Evolutionary conservation across 768 basidiomycete genomes (phyloP), one percentile per base, ranked within the genome.

Genomic region (Clitopilus passeckerianus): DNA sequence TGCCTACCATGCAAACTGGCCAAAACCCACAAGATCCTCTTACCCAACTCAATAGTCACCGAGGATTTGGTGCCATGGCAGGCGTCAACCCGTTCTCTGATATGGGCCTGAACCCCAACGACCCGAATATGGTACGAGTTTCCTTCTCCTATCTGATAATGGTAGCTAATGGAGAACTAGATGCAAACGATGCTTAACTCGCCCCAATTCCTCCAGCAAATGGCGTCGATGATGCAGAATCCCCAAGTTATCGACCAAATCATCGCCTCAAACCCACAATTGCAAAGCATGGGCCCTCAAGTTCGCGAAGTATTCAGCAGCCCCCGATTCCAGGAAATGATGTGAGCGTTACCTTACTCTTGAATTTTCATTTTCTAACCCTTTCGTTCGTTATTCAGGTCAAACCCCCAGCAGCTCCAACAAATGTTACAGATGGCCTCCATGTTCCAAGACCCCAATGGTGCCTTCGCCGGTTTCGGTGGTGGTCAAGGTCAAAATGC

Each of bases 81-180:
- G 90, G 91, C 5, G 78, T 95, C 69, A 98, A 98, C 66, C 96
- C 97, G 0, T 98, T 99, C 67, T 81, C 89, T 0, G 89, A 89
- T 4, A 86, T 96, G 84, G 96, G 95, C 1, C 54, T 96, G 46
- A 99, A 99, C 68, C 79, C 83, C 4, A 92, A 91, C 65, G 96
- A 98, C 70, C 95, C 95, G 0, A 97, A 98, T 70, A 91, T 96
- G 86, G 93, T 93, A 24, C 53, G 60, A 63, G 84, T 74, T 20
- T 41, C 15, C 43, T 8, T 57, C 20, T 60, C 30, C 27, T 6
- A 30, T 54, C 37, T 3, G 9, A 4, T 24, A 20, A 58, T 46
- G 20, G 27, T 30, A 61, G 12, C 27, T 62, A n/a, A 58, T 27
- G 23, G 23, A 15, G 12, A 53, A 35, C 6, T 66, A 93, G 90